phyloP scores from a whole-genome alignment of 2,329 filamentous ascomycete species.

The Thermomyces lanuginosus region DNA sequence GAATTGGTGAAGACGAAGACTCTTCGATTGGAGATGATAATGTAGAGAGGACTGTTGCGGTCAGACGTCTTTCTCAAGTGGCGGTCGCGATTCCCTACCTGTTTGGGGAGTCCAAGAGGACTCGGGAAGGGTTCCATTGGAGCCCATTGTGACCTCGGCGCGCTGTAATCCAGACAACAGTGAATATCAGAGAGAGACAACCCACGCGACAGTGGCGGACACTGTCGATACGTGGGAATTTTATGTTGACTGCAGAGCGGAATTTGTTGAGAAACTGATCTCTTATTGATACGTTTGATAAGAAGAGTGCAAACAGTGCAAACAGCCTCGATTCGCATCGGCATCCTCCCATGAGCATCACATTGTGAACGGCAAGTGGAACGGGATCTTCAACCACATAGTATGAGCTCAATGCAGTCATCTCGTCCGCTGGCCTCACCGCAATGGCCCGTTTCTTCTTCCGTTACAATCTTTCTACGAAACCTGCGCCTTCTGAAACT shows the following conservation, averaged over 20 bases:
- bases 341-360: background rate
- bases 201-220: too few species aligned
- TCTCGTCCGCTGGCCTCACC: conserved; percentile 13
- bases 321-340: conserved; percentile 5
- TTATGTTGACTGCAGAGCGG: too few species aligned
- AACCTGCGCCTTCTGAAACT: conserved; percentile 73
- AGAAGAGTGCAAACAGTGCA: conserved; percentile 7
- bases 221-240: too few species aligned
- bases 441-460: conserved; percentile 31
- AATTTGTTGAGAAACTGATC: too few species aligned
- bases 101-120: conserved; percentile 6
- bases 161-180: too few species aligned
- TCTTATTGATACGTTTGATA: conserved; percentile 5
- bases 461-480: conserved; percentile 55
- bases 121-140: conserved; percentile 2
- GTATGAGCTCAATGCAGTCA: conserved; percentile 25
- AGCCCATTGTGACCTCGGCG: conserved; percentile 7
- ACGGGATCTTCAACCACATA: too few species aligned
- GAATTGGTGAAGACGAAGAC: conserved; percentile 54
- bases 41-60: conserved; percentile 42
- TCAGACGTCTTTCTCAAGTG: conserved; percentile 1
- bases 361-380: too few species aligned
- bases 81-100: conserved; percentile 2
- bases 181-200: conserved; percentile 3
- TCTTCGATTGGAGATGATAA: conserved; percentile 45